A percentile compares a stretch with the other conserved stretches of the same genome.
phyloP scores from a whole-genome alignment of 1,284 basidiomycete genomes.

The Apiotrichum domesticum region DNA sequence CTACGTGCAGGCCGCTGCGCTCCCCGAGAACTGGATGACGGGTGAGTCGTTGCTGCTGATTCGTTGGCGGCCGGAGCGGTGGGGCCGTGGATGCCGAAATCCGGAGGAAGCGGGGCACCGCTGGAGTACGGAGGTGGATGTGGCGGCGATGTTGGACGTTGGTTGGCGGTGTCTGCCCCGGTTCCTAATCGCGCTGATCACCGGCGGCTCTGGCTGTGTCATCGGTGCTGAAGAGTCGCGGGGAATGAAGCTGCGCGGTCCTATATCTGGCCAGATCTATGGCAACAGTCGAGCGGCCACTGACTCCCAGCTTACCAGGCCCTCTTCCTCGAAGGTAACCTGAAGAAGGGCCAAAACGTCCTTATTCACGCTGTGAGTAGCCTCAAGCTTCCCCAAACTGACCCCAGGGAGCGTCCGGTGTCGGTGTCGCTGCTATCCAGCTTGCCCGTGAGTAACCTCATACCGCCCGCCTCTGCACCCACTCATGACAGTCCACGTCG shows the following conservation, averaged over 20 bases:
- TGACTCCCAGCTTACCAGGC: constrained; percentile 67
- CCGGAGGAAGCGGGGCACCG: no score
- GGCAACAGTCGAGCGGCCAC: not conserved
- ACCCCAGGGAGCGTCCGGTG: constrained; percentile 67
- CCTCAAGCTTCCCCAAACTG: not conserved
- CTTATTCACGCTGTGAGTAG: constrained; percentile 69
- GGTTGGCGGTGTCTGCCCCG: no score
- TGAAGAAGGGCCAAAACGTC: constrained; percentile 67
- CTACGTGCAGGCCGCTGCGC: constrained; percentile 75
- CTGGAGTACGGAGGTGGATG: no score
- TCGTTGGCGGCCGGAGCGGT: no score
- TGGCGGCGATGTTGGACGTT: no score
- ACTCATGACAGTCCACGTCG: constrained; percentile 24
- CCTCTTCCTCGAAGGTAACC: constrained; percentile 61
- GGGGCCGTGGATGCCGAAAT: no score
- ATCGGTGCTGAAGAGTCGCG: no score
- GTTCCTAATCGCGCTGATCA: no score
- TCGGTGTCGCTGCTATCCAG: constrained; percentile 86
- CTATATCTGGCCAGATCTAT: no score
- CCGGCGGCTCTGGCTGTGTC: no score
- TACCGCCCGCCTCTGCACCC: not conserved
- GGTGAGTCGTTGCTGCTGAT: constrained; percentile 50
- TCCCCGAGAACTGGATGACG: constrained; percentile 81
- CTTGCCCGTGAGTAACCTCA: constrained; percentile 56
- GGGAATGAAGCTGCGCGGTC: no score